Conservation (phyloP, 2,329 filamentous ascomycete genomes). For the Talaromyces sp. region DNA sequence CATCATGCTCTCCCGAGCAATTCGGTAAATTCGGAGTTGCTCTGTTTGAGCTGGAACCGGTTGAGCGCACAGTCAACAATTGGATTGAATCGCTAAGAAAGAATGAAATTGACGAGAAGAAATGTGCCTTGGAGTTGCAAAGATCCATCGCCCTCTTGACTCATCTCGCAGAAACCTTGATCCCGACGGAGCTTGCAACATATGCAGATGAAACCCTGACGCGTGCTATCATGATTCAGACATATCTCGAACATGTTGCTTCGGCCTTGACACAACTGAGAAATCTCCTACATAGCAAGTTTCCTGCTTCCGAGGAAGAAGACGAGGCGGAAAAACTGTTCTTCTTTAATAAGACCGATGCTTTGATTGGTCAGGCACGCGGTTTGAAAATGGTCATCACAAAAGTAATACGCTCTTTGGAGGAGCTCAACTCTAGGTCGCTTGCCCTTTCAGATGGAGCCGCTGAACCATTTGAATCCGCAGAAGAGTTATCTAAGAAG, state of each 20-base stretch:
- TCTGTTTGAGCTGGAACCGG: slow-evolving; percentile 81
- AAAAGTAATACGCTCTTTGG: slow-evolving; percentile 71
- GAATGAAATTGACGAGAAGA: slow-evolving; percentile 80
- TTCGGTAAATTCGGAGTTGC: slow-evolving; percentile 77
- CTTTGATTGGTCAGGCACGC: slow-evolving; percentile 69
- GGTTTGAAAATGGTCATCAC: slow-evolving; percentile 78
- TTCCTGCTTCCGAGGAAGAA: slow-evolving; percentile 58
- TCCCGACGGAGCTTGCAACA: slow-evolving; percentile 64
- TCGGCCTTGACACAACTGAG: slow-evolving; percentile 62
- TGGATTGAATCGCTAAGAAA: slow-evolving; percentile 82
- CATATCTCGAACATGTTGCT: slow-evolving; percentile 74
- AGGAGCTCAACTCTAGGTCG: slow-evolving; percentile 72
- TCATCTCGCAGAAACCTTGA: slow-evolving; percentile 79
- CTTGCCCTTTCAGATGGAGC: slow-evolving; percentile 69
- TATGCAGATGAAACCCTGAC: slow-evolving; percentile 78
- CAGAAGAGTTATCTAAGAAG: slow-evolving; percentile 61
- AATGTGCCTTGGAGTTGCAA: slow-evolving; percentile 75
- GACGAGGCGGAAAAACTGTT: slow-evolving; percentile 67
- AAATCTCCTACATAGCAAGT: slow-evolving; percentile 62
- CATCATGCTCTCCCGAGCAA: slow-evolving; percentile 69
- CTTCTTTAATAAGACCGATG: slow-evolving; percentile 67
- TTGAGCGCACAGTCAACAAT: slow-evolving; percentile 80
- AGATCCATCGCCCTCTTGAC: slow-evolving; percentile 79
- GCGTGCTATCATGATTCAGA: slow-evolving; percentile 71
- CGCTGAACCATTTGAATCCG: slow-evolving; percentile 64